Evolutionary conservation across 2,329 filamentous ascomycete genomes (phyloP).

Genomic region (Aphanoascus verrucosus): DNA sequence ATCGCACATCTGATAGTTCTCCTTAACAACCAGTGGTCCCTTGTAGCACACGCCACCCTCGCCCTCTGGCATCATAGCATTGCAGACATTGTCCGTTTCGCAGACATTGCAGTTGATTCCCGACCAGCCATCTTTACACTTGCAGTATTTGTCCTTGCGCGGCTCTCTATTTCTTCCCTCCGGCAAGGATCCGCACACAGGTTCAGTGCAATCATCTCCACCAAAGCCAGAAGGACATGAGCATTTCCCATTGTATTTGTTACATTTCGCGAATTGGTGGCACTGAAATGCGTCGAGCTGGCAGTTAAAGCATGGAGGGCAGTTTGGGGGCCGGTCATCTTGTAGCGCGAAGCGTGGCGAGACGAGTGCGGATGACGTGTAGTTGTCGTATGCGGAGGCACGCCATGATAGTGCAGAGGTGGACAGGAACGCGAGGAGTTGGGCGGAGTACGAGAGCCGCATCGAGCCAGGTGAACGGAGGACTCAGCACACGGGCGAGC

Average conservation of each 20-base stretch:
- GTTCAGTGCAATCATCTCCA: slow-evolving; percentile 82
- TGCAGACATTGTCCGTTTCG: slow-evolving; percentile 68
- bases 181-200: slow-evolving; percentile 81
- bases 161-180: slow-evolving; percentile 69
- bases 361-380: slow-evolving; percentile 51
- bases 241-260: slow-evolving; percentile 84
- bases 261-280: slow-evolving; percentile 81
- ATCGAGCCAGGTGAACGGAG: slow-evolving; percentile 13
- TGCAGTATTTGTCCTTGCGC: slow-evolving; percentile 59
- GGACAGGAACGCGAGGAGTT: slow-evolving; percentile 14
- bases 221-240: slow-evolving; percentile 85
- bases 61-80: slow-evolving; percentile 72
- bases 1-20: slow-evolving; percentile 96
- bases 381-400: slow-evolving; percentile 37
- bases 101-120: slow-evolving; percentile 99
- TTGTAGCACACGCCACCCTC: slow-evolving; percentile 85
- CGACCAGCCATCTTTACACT: slow-evolving; percentile 86
- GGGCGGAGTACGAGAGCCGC: slow-evolving; percentile 8
- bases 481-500: slow-evolving; percentile 11
- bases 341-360: slow-evolving; percentile 54
- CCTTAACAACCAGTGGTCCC: slow-evolving; percentile 77
- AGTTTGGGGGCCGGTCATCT: slow-evolving; percentile 54
- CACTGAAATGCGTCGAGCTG: slow-evolving; percentile 86
- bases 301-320: slow-evolving; percentile 76
- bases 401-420: slow-evolving; percentile 22